phyloP scores from a whole-genome alignment of 805 yeast species.

The Starmerella apis region DNA sequence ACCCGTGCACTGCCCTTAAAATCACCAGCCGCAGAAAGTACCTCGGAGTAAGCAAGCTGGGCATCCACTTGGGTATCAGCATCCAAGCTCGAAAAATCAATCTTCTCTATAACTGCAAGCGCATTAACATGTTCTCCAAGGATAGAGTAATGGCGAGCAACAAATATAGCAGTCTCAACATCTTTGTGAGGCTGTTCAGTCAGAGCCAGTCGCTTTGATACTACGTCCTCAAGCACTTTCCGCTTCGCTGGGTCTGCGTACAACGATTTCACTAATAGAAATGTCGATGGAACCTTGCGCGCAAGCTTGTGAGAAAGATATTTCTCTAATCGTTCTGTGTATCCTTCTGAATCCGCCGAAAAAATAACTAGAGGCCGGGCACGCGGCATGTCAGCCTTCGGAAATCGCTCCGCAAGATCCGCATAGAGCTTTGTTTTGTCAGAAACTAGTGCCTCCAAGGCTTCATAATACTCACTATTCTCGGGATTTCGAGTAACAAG shows the following conservation, averaged over 20 bases:
- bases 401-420: constrained; percentile 59
- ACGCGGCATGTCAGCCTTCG: constrained; percentile 70
- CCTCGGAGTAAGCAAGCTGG: constrained; percentile 67
- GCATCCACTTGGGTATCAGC: constrained; percentile 51
- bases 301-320: constrained; percentile 55
- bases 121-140: constrained; percentile 48
- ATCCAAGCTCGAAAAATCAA: constrained; percentile 48
- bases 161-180: constrained; percentile 14
- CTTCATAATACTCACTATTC: constrained; percentile 50
- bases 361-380: constrained; percentile 53
- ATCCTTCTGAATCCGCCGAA: constrained; percentile 36
- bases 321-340: constrained; percentile 31
- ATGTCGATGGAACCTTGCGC: constrained; percentile 83
- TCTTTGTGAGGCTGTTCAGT: constrained; percentile 19
- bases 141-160: constrained; percentile 53
- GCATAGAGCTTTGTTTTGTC: constrained; percentile 47
- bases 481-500: constrained; percentile 82
- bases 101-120: constrained; percentile 32
- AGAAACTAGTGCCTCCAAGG: constrained; percentile 47
- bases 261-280: constrained; percentile 61
- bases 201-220: constrained; percentile 8
- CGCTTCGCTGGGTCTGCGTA: constrained; percentile 17
- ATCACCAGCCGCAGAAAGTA: constrained; percentile 62
- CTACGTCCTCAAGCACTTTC: constrained; percentile 5
- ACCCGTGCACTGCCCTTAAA: constrained; percentile 49